A percentile compares a stretch with the other conserved stretches of the same genome.
These are phyloP conservation scores for Zoysia pacifica DNA, from an alignment of 176 grass and related monocot species.

Conservation along the genomic window DNA sequence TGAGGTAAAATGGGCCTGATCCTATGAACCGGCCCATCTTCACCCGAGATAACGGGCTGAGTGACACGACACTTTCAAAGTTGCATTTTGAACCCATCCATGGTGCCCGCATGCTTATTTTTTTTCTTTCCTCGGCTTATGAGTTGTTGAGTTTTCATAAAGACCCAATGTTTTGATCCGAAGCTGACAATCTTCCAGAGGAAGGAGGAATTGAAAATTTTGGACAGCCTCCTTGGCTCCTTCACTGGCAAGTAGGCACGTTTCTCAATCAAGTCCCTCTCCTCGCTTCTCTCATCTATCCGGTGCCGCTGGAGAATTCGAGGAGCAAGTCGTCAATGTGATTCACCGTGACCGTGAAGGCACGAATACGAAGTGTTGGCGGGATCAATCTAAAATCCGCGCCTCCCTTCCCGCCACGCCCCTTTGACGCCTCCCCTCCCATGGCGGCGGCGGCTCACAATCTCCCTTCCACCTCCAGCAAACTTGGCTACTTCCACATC, in stretches of 20 bases:
- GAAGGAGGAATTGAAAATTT: background rate
- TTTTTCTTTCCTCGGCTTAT: too few species aligned
- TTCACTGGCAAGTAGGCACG: constrained; percentile 32
- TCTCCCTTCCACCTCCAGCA: constrained; percentile 6
- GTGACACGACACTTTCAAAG: too few species aligned
- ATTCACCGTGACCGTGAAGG: background rate
- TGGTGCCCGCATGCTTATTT: too few species aligned
- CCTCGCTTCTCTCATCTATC: background rate
- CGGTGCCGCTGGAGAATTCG: background rate
- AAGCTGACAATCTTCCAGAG: constrained; percentile 22
- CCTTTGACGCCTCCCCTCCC: background rate
- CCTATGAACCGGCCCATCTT: too few species aligned
- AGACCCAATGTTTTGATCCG: background rate
- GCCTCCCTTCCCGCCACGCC: constrained; percentile 38
- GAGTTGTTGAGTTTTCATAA: too few species aligned
- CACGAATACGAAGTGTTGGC: constrained; percentile 30
- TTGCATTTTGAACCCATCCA: too few species aligned
- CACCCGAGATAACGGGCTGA: too few species aligned
- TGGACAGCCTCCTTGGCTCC: constrained; percentile 16
- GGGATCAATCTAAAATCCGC: constrained; percentile 23
- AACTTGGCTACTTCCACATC: constrained; percentile 63
- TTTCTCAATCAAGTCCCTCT: background rate
- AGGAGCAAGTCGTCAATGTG: background rate
- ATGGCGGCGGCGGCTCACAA: constrained; percentile 16
- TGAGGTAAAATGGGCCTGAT: too few species aligned